Percentiles rank a stretch among this genome's conserved stretches.
Evolutionary conservation across 768 basidiomycete species (phyloP).

Genomic region (Macrolepiota dolichaula): DNA sequence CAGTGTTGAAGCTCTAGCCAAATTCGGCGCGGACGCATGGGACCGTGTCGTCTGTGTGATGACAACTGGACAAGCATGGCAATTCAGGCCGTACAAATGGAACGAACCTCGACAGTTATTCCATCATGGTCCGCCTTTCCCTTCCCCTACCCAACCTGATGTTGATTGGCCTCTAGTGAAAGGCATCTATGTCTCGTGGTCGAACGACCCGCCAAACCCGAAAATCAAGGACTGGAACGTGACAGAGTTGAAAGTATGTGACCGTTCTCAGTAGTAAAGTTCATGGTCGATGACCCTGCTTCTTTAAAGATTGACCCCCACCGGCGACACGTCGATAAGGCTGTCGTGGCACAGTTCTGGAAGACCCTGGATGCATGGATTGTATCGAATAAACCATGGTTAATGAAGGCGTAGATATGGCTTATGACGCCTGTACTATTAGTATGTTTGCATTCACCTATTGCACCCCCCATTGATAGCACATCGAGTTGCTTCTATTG

Average conservation of each 20-base stretch:
- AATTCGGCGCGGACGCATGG: slow-evolving; percentile 94
- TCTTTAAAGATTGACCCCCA: slow-evolving; percentile 76
- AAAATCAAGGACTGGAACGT: slow-evolving; percentile 98
- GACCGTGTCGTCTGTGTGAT: slow-evolving; percentile 96
- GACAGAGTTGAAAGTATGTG: slow-evolving; percentile 79
- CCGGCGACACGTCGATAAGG: slow-evolving; percentile 90
- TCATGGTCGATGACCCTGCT: neutral
- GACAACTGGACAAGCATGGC: slow-evolving; percentile 99
- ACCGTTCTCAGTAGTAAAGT: neutral
- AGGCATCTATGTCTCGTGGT: slow-evolving; percentile 93
- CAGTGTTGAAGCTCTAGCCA: slow-evolving; percentile 85
- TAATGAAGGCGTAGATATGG: slow-evolving; percentile 37
- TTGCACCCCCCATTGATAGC: too few species aligned
- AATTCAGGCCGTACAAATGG: slow-evolving; percentile 97
- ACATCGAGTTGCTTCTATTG: too few species aligned
- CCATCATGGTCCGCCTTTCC: slow-evolving; percentile 67
- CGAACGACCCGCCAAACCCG: slow-evolving; percentile 84
- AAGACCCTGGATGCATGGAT: slow-evolving; percentile 88
- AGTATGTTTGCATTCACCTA: neutral
- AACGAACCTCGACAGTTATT: slow-evolving; percentile 88
- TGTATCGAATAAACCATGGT: slow-evolving; percentile 71
- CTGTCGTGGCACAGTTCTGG: slow-evolving; percentile 96
- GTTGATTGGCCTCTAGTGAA: slow-evolving; percentile 57
- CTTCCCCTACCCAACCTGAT: neutral
- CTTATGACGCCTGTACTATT: neutral